Percentiles rank a stretch among this genome's conserved stretches.
These are phyloP conservation scores for Fusarium nanum DNA, from an alignment of 2,329 filamentous ascomycete species.

Conservation along the genomic window DNA sequence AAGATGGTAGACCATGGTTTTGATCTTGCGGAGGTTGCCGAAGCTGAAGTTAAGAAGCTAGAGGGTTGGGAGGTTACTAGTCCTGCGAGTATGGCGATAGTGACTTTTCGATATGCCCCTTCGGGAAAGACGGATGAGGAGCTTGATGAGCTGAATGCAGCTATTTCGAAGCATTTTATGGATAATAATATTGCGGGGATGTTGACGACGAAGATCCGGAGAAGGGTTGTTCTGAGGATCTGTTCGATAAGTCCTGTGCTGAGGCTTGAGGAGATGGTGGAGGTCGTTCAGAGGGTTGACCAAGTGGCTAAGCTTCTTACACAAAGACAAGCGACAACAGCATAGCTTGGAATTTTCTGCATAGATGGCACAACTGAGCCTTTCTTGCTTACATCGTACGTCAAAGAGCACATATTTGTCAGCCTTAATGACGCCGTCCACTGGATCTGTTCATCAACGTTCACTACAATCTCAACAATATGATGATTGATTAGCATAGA, in stretches of 20 bases:
- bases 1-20: conserved; percentile 14
- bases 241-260: conserved; percentile 15
- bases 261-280: neutral
- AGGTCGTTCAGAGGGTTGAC: neutral
- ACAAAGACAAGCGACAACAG: neutral
- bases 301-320: neutral
- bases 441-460: too few species aligned
- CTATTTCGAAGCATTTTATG: conserved; percentile 1
- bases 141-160: neutral
- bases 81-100: conserved; percentile 20
- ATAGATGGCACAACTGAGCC: neutral
- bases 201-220: conserved; percentile 12
- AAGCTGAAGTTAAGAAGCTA: neutral
- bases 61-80: conserved; percentile 7
- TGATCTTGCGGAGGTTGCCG: neutral
- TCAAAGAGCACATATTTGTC: neutral
- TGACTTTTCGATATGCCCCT: conserved; percentile 18
- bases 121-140: neutral
- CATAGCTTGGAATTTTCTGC: neutral
- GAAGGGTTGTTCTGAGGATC: conserved; percentile 3
- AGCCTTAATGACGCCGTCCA: neutral
- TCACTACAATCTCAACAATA: too few species aligned
- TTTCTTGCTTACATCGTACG: neutral
- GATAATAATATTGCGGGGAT: neutral
- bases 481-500: too few species aligned